A percentile compares a stretch with the other conserved stretches of the same genome.
These are phyloP conservation scores for Sistotremastrum niveocremeum DNA, from an alignment of 768 basidiomycete species.

Conservation along the genomic window DNA sequence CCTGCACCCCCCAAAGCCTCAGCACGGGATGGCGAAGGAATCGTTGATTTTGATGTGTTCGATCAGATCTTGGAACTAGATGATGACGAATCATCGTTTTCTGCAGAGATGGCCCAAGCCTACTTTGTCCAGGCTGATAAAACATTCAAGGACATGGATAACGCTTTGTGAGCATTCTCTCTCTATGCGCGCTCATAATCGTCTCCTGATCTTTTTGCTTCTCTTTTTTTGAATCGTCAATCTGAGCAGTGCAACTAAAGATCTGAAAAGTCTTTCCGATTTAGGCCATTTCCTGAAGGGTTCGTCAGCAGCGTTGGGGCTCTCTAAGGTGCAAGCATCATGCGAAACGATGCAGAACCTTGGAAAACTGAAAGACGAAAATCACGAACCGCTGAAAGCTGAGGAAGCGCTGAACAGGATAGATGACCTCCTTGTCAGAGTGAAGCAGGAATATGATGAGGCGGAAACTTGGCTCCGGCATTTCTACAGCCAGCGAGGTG, in stretches of 20 bases:
- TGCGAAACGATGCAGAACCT: slow-evolving; percentile 91
- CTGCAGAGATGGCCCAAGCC: slow-evolving; percentile 58
- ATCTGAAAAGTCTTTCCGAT: slow-evolving; percentile 52
- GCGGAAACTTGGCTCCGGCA: slow-evolving; percentile 58
- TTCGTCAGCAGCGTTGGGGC: slow-evolving; percentile 87
- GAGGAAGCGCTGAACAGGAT: slow-evolving; percentile 49
- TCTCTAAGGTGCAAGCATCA: slow-evolving; percentile 62
- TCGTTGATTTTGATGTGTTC: slow-evolving; percentile 24
- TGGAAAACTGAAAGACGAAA: slow-evolving; percentile 54
- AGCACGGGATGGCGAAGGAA: too few species aligned
- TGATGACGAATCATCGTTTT: slow-evolving; percentile 73
- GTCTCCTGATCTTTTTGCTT: slow-evolving; percentile 4
- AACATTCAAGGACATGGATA: slow-evolving; percentile 72
- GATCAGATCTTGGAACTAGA: slow-evolving; percentile 84
- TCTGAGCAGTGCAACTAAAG: slow-evolving; percentile 32
- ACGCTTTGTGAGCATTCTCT: slow-evolving; percentile 46
- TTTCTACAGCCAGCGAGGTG: slow-evolving; percentile 19
- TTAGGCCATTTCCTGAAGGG: slow-evolving; percentile 96
- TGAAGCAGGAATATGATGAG: slow-evolving; percentile 52
- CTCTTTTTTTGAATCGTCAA: slow-evolving; percentile 1
- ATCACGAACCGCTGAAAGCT: slow-evolving; percentile 22
- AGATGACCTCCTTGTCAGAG: slow-evolving; percentile 35
- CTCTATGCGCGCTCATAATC: slow-evolving; percentile 8
- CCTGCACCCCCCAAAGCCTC: too few species aligned
- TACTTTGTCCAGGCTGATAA: slow-evolving; percentile 70